Conservation (phyloP, 306 rosid species). For the Prunus armeniaca region DNA sequence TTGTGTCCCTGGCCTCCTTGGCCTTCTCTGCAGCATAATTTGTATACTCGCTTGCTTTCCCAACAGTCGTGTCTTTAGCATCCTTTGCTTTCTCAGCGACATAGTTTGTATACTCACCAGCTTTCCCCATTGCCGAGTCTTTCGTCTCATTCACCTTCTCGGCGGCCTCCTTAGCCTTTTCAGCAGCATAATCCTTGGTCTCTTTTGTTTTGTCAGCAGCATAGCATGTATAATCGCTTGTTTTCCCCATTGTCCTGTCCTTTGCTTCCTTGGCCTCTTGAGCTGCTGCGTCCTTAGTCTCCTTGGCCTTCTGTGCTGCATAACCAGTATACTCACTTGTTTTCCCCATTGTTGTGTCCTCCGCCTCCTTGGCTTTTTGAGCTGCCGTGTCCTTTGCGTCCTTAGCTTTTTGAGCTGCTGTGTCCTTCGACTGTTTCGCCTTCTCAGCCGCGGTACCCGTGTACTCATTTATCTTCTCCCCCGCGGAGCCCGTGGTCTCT, state of each 20-base stretch:
- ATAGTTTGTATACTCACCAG: too few relatives aligned
- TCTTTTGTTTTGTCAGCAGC: conserved; percentile 19
- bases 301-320: conserved; percentile 15
- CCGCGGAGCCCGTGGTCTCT: conserved; percentile 22
- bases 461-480: conserved; percentile 17
- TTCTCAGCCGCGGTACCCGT: conserved; percentile 1
- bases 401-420: too few relatives aligned
- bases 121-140: conserved; percentile 16
- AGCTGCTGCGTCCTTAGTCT: neutral
- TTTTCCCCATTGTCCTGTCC: neutral
- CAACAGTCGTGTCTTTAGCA: neutral
- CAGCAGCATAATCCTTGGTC: conserved; percentile 8
- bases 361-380: conserved; percentile 2
- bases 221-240: neutral
- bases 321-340: neutral
- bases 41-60: neutral
- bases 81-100: conserved; percentile 16
- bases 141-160: conserved; percentile 59
- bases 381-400: neutral
- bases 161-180: conserved; percentile 25
- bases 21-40: conserved; percentile 14
- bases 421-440: conserved; percentile 22
- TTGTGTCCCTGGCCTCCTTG: conserved; percentile 18
- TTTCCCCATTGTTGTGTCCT: conserved; percentile 19
- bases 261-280: conserved; percentile 3